Percentiles rank a stretch among this genome's conserved stretches.
Evolutionary conservation across 441 rosid genomes (phyloP).

Genomic region (Erysimum pusillum): DNA sequence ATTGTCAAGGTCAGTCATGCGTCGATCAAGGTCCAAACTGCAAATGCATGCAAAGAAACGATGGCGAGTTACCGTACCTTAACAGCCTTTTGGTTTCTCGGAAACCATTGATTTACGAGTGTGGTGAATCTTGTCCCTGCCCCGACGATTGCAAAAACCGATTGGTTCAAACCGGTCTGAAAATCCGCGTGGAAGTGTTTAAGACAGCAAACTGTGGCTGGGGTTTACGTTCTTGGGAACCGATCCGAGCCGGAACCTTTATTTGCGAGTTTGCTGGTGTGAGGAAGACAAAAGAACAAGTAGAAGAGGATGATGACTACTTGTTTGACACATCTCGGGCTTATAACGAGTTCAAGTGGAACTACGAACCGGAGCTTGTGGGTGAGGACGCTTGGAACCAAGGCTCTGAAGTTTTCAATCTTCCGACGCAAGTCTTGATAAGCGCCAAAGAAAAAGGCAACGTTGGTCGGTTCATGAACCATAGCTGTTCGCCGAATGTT

Average conservation of each 20-base stretch:
- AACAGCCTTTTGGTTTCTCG: conserved; percentile 28
- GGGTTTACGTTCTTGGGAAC: conserved; percentile 48
- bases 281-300: conserved; percentile 37
- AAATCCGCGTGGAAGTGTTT: conserved; percentile 2
- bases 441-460: conserved; percentile 49
- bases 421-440: conserved; percentile 9
- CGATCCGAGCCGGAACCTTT: conserved; percentile 56
- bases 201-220: conserved; percentile 27
- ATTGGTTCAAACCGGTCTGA: conserved; percentile 13
- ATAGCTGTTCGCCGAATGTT: conserved; percentile 58
- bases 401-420: not conserved
- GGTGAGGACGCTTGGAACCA: conserved; percentile 11
- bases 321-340: conserved; percentile 45
- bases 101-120: conserved; percentile 44
- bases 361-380: conserved; percentile 35
- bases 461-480: conserved; percentile 60
- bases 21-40: not conserved
- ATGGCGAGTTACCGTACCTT: not conserved
- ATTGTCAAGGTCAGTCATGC: not conserved
- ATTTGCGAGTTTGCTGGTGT: conserved; percentile 62
- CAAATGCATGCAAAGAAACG: not conserved
- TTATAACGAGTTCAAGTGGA: conserved; percentile 44
- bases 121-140: not conserved
- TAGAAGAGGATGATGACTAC: conserved; percentile 42
- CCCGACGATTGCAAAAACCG: not conserved